These are phyloP conservation scores for Schrenkiella parvula DNA, from an alignment of 345 rosid genomes.

Conservation along the genomic window DNA sequence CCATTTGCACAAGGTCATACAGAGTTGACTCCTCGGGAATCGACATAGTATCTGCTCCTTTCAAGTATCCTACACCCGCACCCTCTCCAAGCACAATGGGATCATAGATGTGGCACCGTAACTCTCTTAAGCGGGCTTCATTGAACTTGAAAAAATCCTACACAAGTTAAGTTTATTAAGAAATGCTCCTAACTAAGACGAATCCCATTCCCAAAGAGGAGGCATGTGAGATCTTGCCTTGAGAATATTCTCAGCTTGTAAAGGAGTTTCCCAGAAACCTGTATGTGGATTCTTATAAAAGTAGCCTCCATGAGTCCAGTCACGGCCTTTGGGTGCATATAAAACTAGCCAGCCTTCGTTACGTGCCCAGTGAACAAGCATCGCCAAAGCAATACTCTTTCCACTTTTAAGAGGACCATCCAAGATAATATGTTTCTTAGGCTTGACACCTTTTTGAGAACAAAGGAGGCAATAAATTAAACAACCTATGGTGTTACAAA, in stretches of 20 bases:
- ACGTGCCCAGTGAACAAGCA: constrained; percentile 99
- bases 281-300: constrained; percentile 74
- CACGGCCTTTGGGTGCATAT: constrained; percentile 80
- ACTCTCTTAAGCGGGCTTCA: constrained; percentile 51
- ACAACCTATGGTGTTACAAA: neutral
- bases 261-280: constrained; percentile 94
- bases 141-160: constrained; percentile 78
- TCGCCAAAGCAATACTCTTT: constrained; percentile 84
- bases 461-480: neutral
- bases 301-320: constrained; percentile 93
- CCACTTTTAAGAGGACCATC: constrained; percentile 95
- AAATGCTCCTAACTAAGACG: neutral
- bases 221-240: constrained; percentile 46
- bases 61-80: constrained; percentile 84
- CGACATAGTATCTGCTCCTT: constrained; percentile 62
- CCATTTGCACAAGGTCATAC: constrained; percentile 72
- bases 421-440: constrained; percentile 77
- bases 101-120: constrained; percentile 68
- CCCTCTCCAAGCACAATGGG: constrained; percentile 90
- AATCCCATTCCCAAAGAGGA: neutral
- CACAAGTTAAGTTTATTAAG: constrained; percentile 12
- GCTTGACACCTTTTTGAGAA: constrained; percentile 45
- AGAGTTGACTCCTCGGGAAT: constrained; percentile 68
- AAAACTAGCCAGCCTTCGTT: constrained; percentile 95
- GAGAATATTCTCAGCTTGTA: constrained; percentile 79